Base-by-base conservation (phyloP, 2,329 filamentous ascomycete species). In the Diaporthe sp. region DNA sequence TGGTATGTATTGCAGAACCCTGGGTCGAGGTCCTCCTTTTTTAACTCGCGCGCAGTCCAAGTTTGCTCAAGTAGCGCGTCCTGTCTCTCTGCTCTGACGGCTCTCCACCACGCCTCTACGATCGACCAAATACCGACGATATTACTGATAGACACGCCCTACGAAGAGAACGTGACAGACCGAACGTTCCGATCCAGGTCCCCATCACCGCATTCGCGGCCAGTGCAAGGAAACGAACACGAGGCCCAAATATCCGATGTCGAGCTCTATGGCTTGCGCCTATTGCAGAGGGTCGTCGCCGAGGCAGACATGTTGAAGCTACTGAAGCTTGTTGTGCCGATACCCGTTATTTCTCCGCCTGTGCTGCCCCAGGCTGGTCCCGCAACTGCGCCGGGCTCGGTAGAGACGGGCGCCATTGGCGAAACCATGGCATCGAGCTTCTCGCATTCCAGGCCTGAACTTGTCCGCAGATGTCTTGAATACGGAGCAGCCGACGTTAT, bases 401-500 rank as follows among this genome's bases (percentile, higher is more conserved):
- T 49, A 37, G 68, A 73, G 39, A 51, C 42, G 9, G 73, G 61
- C 39, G 70, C 47, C 49, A 63, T 71, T 9, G 75, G 65, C 22
- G 72, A 60, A 37, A 74, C 71, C 34, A 61, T 44, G 17, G 44
- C 57, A 42, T 72, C 72, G 31, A 60, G 47, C 25, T 53, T 47
- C 28, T 73, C 71, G 13, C 49, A 72, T 13, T 28, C 51, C 31
- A 68, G 74, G 44, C 74, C 76, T 22, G 74, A 74, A 42, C 49
- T 77, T 20, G 47, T 77, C 67, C 58, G 92, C 79, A 91, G 89
- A 80, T 98, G 95, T 81, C 86, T 98, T 34, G 95, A 98, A 81
- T 91, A 94, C 5, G 97, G 97, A 49, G 96, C 96, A 15, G 89
- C 94, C 42, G 96, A 98, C 84, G 94, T 98, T 67, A 88, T 98